phyloP scores from a whole-genome alignment of 305 asterid species.

The Fraxinus ornus region DNA sequence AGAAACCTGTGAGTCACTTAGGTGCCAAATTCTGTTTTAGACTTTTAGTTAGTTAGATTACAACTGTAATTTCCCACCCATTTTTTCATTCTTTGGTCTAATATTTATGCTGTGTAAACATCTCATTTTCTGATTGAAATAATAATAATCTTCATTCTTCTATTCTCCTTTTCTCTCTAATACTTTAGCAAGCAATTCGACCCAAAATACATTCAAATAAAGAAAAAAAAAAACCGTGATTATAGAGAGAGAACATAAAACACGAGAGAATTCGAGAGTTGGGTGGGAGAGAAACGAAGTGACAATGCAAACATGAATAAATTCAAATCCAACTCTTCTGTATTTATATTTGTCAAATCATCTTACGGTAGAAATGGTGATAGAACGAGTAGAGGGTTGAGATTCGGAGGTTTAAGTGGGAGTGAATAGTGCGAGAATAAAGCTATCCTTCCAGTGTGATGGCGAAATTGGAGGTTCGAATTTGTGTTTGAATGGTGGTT shows the following conservation, averaged over 20 bases:
- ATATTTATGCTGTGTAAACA: no score
- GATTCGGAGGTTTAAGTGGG: constrained; percentile 18
- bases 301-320: background rate
- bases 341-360: constrained; percentile 4
- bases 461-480: constrained; percentile 28
- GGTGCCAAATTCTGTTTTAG: no score
- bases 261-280: background rate
- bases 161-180: no score
- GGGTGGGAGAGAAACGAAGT: background rate
- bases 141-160: no score
- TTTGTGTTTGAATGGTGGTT: no score
- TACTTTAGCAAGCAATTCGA: background rate
- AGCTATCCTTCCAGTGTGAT: background rate
- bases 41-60: no score
- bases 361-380: constrained; percentile 30
- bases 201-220: no score
- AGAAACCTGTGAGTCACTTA: no score
- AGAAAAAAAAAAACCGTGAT: background rate
- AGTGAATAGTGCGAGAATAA: background rate
- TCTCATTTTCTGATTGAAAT: no score
- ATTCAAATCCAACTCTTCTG: constrained; percentile 16
- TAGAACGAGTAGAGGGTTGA: constrained; percentile 11
- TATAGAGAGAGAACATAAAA: background rate
- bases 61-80: no score
- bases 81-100: no score